Evolutionary conservation across 352 stramenopile species (phyloP), one percentile per base, ranked within the genome.

Genomic region (Phytophthora cajani): DNA sequence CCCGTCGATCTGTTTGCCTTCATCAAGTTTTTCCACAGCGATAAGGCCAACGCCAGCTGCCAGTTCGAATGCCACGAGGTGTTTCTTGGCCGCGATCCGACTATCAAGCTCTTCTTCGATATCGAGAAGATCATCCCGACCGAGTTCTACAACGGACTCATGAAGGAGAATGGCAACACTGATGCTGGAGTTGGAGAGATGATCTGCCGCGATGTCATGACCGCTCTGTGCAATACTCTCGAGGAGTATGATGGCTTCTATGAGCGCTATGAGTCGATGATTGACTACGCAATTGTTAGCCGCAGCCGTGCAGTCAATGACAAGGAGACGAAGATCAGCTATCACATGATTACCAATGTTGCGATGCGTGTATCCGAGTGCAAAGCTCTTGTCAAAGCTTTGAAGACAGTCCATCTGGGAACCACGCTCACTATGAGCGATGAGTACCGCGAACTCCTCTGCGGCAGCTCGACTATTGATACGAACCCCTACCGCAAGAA

Each of bases 271-370:
- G 44, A 64, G 3, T 19, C 9, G 1, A 32, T 50, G 1, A 17
- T 64, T 6, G 58, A 64, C 16, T 57, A 47, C 30, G 46, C 56
- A 19, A 5, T 21, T 17, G 56, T 47, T 7, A 57, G 19, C 40
- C 40, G 42, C 19, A 63, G 32, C 6, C 38, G 57, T 2, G 23
- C 40, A 3, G 8, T 55, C 5, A 25, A 17, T 0, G 46, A 57
- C 3, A 10, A 57, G 12, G 27, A n/a, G 17, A 57, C 47, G n/a
- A 64, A 64, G n/a, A 50, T 64, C 44, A 64, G 58, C 19, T 57
- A 49, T 36, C 58, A 64, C 12, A 5, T 64, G 7, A 57, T 64
- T 17, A 64, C 47, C 12, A 64, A 64, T 17, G 0, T 64, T 2
- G 27, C 56, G 0, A n/a, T 64, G 3, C n/a, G 44, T 2, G 27